Percentiles rank a stretch among this genome's conserved stretches.
Evolutionary conservation across 2,329 filamentous ascomycete species (phyloP).

Genomic region (Sporothrix inflata): DNA sequence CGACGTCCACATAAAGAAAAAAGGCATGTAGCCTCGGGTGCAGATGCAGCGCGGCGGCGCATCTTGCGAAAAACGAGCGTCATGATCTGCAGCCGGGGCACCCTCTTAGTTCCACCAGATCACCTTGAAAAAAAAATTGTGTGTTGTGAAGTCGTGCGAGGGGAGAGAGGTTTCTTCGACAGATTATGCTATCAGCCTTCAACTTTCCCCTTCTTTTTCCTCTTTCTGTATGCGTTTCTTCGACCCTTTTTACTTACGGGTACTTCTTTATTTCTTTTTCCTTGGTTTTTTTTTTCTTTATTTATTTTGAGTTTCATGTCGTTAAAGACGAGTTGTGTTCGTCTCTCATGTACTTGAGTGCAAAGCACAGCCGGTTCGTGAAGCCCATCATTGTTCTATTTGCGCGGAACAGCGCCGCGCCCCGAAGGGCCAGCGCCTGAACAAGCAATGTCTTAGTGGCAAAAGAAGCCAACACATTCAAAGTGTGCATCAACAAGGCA

Average conservation of each 20-base stretch:
- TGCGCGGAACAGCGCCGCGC: slow-evolving; percentile 12
- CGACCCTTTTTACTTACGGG: neutral
- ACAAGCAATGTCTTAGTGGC: neutral
- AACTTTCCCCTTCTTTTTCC: neutral
- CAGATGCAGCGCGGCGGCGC: slow-evolving; percentile 2
- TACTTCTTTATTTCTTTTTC: neutral
- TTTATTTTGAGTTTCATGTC: neutral
- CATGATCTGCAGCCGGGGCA: slow-evolving; percentile 25
- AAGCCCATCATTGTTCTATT: neutral
- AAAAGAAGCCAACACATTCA: neutral
- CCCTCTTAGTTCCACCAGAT: slow-evolving; percentile 27
- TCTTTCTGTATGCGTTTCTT: neutral
- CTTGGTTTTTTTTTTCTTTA: neutral
- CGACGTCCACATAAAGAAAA: neutral
- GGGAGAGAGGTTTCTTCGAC: neutral
- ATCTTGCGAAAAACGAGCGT: slow-evolving; percentile 16
- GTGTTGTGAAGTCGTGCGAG: neutral
- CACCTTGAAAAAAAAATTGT: neutral
- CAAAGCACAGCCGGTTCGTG: neutral
- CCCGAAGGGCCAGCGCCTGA: neutral
- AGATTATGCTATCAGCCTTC: neutral
- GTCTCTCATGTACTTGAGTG: neutral
- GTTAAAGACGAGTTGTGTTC: neutral
- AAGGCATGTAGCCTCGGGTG: slow-evolving; percentile 5
- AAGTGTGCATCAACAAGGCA: neutral